Base-by-base conservation (phyloP, 2,329 filamentous ascomycete species). In the Trichoderma sp. region DNA sequence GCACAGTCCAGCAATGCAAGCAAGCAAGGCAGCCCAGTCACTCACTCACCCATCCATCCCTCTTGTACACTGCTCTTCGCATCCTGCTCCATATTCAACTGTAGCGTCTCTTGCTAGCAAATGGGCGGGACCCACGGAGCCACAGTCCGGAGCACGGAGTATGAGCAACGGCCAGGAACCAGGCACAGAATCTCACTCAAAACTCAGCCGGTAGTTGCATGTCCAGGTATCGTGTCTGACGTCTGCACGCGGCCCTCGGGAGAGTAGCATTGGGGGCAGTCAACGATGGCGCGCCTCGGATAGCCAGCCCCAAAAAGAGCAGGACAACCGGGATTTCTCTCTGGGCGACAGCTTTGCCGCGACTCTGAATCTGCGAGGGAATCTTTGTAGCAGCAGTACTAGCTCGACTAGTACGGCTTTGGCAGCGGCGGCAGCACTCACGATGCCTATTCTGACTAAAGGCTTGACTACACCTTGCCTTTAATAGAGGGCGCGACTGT, bases 291-390 rank as follows among this genome's bases (percentile, higher is more conserved):
- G 37, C 16, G 27, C 21, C 24, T 61, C 65, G 65, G 65, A 53
- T 55, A 47, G 65, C 66, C 58, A 61, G 33, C 66, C 58, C 66
- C 56, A 68, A 62, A 68, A 62, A n/a, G 58, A 68, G 66, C 66
- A 68, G 58, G 66, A 49, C 56, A 35, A 10, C 47, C 65, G 65
- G 33, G 19, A 29, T 49, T n/a, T 58, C 43, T 59, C 33, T 43
- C 14, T 29, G 21, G 19, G 49, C 19, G 40, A 43, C 40, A 49
- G 27, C 16, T 49, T 56, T 29, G 60, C 24, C 29, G 40, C 61
- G 43, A 64, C 21, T 24, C 19, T 49, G 43, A 64, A 49, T 29
- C 47, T 52, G 55, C 16, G 40, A 43, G 16, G 49, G 21, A 49
- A 21, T 49, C 47, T 49, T 49, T 21, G 47, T 21, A 10, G 19